Conservation (phyloP, 345 rosid species). For the Sonneratia alba region DNA sequence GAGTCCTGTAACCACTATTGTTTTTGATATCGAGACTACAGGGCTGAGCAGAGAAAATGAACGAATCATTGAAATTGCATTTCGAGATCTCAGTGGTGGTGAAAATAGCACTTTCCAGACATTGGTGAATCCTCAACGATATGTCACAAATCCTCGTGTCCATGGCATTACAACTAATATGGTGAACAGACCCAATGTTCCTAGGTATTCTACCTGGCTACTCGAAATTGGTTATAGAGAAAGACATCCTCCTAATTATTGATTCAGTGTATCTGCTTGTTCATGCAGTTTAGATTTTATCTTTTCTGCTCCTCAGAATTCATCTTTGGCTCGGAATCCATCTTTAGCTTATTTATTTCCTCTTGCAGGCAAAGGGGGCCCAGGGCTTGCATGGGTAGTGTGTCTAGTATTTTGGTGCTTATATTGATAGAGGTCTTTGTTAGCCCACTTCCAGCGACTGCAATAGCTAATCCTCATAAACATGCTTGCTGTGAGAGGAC, state of each 20-base stretch:
- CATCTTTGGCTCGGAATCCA: background rate
- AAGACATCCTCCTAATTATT: background rate
- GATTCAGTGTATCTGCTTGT: background rate
- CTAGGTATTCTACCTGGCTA: slow-evolving; percentile 38
- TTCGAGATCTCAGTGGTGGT: slow-evolving; percentile 78
- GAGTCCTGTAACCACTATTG: slow-evolving; percentile 44
- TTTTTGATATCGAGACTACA: slow-evolving; percentile 70
- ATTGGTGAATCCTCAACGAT: slow-evolving; percentile 57
- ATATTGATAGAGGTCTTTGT: too few species aligned
- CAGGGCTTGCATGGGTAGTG: too few species aligned
- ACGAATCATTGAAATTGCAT: slow-evolving; percentile 66
- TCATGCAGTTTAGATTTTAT: background rate
- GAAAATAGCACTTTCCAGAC: slow-evolving; percentile 77
- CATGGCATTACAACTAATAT: slow-evolving; percentile 63
- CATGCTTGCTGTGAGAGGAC: too few species aligned
- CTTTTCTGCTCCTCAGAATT: background rate
- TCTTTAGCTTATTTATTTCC: background rate
- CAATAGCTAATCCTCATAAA: too few species aligned
- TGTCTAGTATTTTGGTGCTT: too few species aligned
- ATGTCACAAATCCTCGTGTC: slow-evolving; percentile 33
- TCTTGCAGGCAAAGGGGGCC: background rate
- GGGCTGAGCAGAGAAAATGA: slow-evolving; percentile 47
- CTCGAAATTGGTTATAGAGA: background rate
- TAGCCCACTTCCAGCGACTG: too few species aligned
- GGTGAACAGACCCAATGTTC: slow-evolving; percentile 74